Base-by-base conservation (phyloP, 176 grass and related monocot genomes). In the Musa acuminata region DNA sequence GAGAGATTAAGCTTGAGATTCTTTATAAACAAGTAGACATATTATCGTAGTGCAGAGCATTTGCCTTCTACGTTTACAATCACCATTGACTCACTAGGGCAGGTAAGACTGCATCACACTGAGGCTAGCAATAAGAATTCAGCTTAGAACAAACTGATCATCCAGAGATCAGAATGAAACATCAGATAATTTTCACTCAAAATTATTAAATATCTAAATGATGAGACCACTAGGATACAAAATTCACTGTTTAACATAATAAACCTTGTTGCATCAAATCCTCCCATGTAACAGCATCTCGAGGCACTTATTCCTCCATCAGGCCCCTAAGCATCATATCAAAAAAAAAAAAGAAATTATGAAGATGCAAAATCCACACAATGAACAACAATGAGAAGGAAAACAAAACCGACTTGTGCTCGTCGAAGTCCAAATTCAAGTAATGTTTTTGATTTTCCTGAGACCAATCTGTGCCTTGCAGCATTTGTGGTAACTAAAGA, bases 251-350 rank as follows among this genome's bases (percentile, higher is more conserved):
- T 75, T 5, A 43, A 72, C 65, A 52, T 13, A 25, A 70, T 8
- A 53, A 26, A 98, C 94, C 90, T 98, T 79, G 90, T 98, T 69
- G 90, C 94, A 98, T 98, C 94, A 91, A 98, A 98, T 73, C 94
- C 90, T 69, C 94, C 94, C 85, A 98, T 93, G 75, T 89, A 93
- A 83, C 77, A 80, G 83, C 93, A 98, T 85, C 84, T 93, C 84
- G 94, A 98, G 75, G 90, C 94, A 57, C 94, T 98, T 62, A 98
- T 93, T 89, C 84, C 94, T 80, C 94, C 94, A 91, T 98, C 90
- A 69, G 94, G 90, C 12, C 94, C 94, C 94, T 98, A 82, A 80
- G 53, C 83, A 78, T 59, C 52, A n/a, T 17, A 14, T 67, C 12
- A 75, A 65, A 55, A 65, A 57, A 51, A 65, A 57, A 51, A 64